These are phyloP conservation scores for Citrus glauca DNA, from an alignment of 345 rosid genomes.

Conservation along the genomic window DNA sequence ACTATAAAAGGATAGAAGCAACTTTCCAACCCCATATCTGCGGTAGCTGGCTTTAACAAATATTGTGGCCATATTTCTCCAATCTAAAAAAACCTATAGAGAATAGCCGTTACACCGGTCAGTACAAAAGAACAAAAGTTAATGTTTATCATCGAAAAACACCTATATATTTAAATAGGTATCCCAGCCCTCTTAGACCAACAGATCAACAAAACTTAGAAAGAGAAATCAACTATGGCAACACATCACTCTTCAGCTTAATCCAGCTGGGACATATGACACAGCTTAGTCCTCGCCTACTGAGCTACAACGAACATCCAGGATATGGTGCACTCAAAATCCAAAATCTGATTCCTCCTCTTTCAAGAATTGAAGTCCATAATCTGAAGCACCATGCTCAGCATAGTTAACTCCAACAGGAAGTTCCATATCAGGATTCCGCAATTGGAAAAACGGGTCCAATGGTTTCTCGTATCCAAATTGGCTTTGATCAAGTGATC, in stretches of 20 bases:
- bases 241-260: background rate
- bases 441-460: slow-evolving; percentile 14
- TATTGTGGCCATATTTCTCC: slow-evolving; percentile 5
- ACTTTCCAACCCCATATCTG: background rate
- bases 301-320: background rate
- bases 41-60: background rate
- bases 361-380: slow-evolving; percentile 15
- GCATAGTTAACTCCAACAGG: slow-evolving; percentile 13
- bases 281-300: background rate
- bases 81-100: slow-evolving; percentile 17
- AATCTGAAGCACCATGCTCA: slow-evolving; percentile 26
- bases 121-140: background rate
- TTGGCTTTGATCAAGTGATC: background rate
- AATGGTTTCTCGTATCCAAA: slow-evolving; percentile 5
- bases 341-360: slow-evolving; percentile 15
- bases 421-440: slow-evolving; percentile 20
- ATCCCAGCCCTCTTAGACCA: background rate
- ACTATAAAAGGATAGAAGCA: background rate
- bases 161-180: background rate
- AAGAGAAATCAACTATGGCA: background rate
- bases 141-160: background rate
- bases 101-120: slow-evolving; percentile 3
- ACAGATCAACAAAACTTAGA: background rate
- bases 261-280: background rate
- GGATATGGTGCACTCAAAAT: background rate